Percentiles rank a stretch among this genome's conserved stretches.
phyloP scores from a whole-genome alignment of 163 green algal species.

The Picocystis sp. region DNA sequence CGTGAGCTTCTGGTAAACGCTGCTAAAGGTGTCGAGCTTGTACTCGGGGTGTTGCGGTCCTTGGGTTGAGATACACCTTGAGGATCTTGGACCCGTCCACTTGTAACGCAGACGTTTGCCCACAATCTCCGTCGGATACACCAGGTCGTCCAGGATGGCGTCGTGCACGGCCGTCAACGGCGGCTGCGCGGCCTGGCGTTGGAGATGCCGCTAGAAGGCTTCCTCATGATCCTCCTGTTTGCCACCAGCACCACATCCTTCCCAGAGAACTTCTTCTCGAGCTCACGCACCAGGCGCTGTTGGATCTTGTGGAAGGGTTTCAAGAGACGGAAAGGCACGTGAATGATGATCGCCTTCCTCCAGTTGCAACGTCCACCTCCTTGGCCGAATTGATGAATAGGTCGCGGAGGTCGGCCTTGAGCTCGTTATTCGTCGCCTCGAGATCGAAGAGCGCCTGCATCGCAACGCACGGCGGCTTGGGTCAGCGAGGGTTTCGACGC shows the following conservation, averaged over 20 bases:
- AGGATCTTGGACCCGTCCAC: constrained; percentile 76
- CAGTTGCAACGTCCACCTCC: constrained; percentile 76
- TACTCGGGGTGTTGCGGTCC: constrained; percentile 96
- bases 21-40: constrained; percentile 94
- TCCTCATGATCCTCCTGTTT: constrained; percentile 83
- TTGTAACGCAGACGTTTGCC: constrained; percentile 93
- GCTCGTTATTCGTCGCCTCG: constrained; percentile 93
- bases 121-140: constrained; percentile 98
- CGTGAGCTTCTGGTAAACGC: constrained; percentile 97
- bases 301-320: constrained; percentile 98
- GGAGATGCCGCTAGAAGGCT: constrained; percentile 41
- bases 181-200: constrained; percentile 60
- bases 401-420: constrained; percentile 93
- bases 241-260: constrained; percentile 52
- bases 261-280: constrained; percentile 99
- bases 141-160: constrained; percentile 81
- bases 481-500: no score
- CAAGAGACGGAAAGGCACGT: constrained; percentile 88
- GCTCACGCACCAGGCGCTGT: constrained; percentile 87
- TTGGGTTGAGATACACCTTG: constrained; percentile 95
- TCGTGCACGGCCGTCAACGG: constrained; percentile 85
- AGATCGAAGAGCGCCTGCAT: constrained; percentile 99
- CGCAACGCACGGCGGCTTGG: no score
- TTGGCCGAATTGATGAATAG: constrained; percentile 91
- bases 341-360: constrained; percentile 92